These are phyloP conservation scores for Entomortierella lignicola DNA, from an alignment of 192 early-diverging fungal genomes.

Conservation along the genomic window DNA sequence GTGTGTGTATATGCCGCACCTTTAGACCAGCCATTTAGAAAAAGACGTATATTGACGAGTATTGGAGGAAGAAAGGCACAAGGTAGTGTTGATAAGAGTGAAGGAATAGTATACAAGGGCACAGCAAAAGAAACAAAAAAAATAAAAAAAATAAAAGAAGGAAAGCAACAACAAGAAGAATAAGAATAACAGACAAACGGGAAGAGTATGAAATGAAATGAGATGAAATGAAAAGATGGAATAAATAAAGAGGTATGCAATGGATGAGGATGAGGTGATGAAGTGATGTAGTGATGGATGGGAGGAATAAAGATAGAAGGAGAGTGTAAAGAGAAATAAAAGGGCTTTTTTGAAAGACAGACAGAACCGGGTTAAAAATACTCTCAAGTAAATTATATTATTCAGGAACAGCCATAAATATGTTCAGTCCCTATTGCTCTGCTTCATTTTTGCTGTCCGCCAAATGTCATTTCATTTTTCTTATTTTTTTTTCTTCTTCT, in stretches of 20 bases:
- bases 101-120: slow-evolving; percentile 16
- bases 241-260: background rate
- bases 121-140: slow-evolving; percentile 8
- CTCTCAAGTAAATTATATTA: too few relatives aligned
- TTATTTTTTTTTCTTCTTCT: background rate
- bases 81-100: too few relatives aligned
- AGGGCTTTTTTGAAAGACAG: too few relatives aligned
- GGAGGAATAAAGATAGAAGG: background rate
- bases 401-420: too few relatives aligned
- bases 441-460: too few relatives aligned
- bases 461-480: too few relatives aligned
- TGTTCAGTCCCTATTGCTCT: too few relatives aligned
- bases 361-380: too few relatives aligned
- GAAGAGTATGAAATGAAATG: background rate
- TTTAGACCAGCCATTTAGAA: slow-evolving; percentile 9
- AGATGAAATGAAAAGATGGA: background rate
- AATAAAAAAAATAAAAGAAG: background rate
- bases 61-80: too few relatives aligned
- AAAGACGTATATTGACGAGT: too few relatives aligned
- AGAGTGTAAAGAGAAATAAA: too few relatives aligned
- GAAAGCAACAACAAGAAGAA: slow-evolving; percentile 1
- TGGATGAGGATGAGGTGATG: background rate
- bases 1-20: background rate
- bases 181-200: background rate
- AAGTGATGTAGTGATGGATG: background rate